Base-by-base conservation (phyloP, 257 asterid species). In the Linderniella brevidens region DNA sequence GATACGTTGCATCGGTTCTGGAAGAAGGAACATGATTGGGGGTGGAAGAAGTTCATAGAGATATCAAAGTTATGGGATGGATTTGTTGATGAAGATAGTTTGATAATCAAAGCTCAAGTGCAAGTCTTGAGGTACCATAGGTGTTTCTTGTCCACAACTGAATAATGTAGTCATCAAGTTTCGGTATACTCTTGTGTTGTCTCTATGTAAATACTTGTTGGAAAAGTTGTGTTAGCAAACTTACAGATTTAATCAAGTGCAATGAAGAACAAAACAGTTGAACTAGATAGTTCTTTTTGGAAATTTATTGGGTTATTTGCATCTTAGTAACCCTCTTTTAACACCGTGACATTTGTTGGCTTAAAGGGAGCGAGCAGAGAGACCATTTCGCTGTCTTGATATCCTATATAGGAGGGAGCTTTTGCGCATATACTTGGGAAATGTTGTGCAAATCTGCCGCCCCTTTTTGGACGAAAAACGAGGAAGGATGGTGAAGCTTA, bases 21-120 rank as follows among this genome's bases (percentile, higher is more conserved):
- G 79, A 86, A 79, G 64, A 86, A 82, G 72, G 97, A 86, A 67
- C 97, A 86, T 64, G 97, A 86, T 66, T 86, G 95, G 97, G 97
- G 97, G 41, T 87, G 97, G 97, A 87, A 87, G 75, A 87, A 87
- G 72, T 87, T 87, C 71, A 87, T 87, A 92, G 97, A 87, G 82
- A 80, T 79, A 17, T 74, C 95, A 17, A 87, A 87, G 65, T 79
- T 83, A 62, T 41, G 58, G 43, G 97, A 83, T 51, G 97, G 95
- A 9, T 87, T 87, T 69, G 61, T 87, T 56, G 97, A 87, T 45
- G 72, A 83, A 50, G 97, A 83, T 61, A 73, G 88, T 41, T 67
- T 87, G 70, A 75, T 76, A 41, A 83, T 87, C 54, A 80, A 77
- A 78, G 97, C 95, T 64, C 95, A 87, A 73, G 95, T 87, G 49